Conservation (phyloP, 768 basidiomycete species). For the Fistulinella prunicolor region DNA sequence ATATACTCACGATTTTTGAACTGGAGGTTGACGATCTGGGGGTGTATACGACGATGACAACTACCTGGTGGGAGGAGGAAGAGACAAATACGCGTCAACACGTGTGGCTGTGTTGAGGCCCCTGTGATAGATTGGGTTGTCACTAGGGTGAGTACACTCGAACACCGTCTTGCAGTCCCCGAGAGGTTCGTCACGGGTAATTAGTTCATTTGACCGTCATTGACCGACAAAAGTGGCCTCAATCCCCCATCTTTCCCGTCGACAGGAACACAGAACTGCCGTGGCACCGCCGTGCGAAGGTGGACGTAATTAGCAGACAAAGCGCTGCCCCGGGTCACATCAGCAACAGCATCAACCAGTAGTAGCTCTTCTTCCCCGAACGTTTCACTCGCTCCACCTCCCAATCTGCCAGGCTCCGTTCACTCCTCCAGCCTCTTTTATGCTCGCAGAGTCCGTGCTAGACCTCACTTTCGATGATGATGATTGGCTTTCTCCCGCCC, state of each 20-base stretch:
- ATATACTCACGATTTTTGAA: constrained; percentile 52
- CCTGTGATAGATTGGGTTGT: too few species aligned
- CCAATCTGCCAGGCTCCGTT: neutral
- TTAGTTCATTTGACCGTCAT: too few species aligned
- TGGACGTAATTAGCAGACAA: constrained; percentile 4
- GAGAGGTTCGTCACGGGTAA: too few species aligned
- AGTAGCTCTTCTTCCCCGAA: neutral
- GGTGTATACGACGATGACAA: constrained; percentile 5
- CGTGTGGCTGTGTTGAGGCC: constrained; percentile 20
- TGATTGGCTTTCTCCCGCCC: constrained; percentile 59
- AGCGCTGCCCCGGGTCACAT: neutral
- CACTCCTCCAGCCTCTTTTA: constrained; percentile 23
- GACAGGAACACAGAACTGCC: neutral
- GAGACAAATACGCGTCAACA: constrained; percentile 25
- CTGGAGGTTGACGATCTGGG: constrained; percentile 45
- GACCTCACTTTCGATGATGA: constrained; percentile 68
- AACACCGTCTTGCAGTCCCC: too few species aligned
- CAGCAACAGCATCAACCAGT: constrained; percentile 2
- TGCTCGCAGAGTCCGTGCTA: constrained; percentile 59
- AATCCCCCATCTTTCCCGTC: too few species aligned
- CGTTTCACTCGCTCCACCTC: neutral
- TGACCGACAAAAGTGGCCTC: too few species aligned
- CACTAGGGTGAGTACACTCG: too few species aligned
- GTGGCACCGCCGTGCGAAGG: constrained; percentile 15
- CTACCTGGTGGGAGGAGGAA: neutral